These are phyloP conservation scores for Delitschia confertaspora DNA, from an alignment of 495 filamentous ascomycete genomes.

Conservation along the genomic window DNA sequence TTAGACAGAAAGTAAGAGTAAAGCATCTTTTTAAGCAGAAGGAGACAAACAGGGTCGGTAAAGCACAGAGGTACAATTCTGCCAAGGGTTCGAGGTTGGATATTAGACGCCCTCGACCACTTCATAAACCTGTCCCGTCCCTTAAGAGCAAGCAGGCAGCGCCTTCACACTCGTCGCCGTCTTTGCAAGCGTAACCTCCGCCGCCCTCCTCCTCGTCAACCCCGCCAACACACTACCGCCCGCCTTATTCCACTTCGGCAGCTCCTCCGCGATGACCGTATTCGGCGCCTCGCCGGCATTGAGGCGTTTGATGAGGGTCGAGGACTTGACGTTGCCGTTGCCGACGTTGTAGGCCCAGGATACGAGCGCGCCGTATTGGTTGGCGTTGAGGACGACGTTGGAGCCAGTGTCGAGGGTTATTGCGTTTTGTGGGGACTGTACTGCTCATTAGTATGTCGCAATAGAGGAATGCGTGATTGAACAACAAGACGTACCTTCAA, in stretches of 20 bases:
- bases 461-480: background rate
- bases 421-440: conserved; percentile 21
- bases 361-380: conserved; percentile 45
- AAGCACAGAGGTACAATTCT: too few relatives aligned
- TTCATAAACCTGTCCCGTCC: background rate
- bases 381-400: conserved; percentile 38
- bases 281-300: conserved; percentile 39
- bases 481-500: conserved; percentile 30
- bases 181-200: conserved; percentile 39
- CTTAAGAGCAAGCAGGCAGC: conserved; percentile 26
- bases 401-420: conserved; percentile 35
- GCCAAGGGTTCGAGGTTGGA: too few relatives aligned
- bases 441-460: background rate
- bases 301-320: conserved; percentile 39
- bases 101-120: background rate
- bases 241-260: conserved; percentile 43
- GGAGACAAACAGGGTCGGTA: too few relatives aligned
- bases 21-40: too few relatives aligned
- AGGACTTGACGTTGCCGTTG: conserved; percentile 38
- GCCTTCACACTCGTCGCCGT: conserved; percentile 26
- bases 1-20: too few relatives aligned
- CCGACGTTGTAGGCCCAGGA: conserved; percentile 45
- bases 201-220: conserved; percentile 35
- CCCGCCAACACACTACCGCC: conserved; percentile 36
- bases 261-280: conserved; percentile 38